Evolutionary conservation across 2,329 filamentous ascomycete species (phyloP).

Genomic region (Ophiosphaerella narmari): DNA sequence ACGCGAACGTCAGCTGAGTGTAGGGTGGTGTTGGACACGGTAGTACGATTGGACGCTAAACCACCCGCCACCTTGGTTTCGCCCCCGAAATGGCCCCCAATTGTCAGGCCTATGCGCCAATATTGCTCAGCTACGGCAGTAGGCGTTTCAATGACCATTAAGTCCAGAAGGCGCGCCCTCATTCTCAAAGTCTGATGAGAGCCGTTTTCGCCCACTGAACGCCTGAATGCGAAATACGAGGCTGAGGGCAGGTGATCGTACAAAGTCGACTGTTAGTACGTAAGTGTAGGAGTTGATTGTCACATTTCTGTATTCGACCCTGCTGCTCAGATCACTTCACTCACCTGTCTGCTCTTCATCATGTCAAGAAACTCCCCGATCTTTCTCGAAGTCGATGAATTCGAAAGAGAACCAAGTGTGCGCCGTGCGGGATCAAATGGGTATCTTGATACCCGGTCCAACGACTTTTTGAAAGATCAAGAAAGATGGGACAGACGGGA

Average conservation of each 20-base stretch:
- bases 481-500: constrained; percentile 19
- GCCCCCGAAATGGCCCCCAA: constrained; percentile 18
- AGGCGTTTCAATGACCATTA: constrained; percentile 7
- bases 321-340: neutral
- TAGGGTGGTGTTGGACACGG: constrained; percentile 2
- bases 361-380: constrained; percentile 17
- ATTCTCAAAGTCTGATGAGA: constrained; percentile 5
- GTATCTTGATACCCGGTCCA: constrained; percentile 7
- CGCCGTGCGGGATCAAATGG: constrained; percentile 31
- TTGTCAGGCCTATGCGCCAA: constrained; percentile 3
- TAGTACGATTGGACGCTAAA: constrained; percentile 17
- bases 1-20: constrained; percentile 23
- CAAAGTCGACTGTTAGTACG: too few relatives aligned
- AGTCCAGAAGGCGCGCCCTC: neutral
- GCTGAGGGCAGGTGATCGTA: constrained; percentile 1
- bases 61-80: constrained; percentile 19
- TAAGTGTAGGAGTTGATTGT: neutral
- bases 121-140: constrained; percentile 8
- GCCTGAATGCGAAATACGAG: neutral
- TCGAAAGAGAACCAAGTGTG: constrained; percentile 2
- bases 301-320: neutral
- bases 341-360: neutral
- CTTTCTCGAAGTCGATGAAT: constrained; percentile 15
- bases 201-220: neutral
- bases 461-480: constrained; percentile 27